Base-by-base conservation (phyloP, 2,329 filamentous ascomycete species). In the Clonostachys rhizophaga region DNA sequence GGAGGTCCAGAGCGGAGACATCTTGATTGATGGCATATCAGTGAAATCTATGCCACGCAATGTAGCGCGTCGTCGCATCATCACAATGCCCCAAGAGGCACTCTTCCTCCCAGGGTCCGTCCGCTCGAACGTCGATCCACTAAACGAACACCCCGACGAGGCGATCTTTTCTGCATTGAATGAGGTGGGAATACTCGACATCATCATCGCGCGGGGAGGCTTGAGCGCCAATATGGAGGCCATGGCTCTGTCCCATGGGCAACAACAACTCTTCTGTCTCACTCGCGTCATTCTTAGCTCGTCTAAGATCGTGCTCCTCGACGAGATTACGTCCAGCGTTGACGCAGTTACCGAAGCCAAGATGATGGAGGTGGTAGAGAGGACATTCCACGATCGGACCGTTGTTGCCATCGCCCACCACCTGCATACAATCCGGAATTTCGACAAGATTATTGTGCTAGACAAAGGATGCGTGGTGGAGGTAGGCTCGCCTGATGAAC, bases 221-320 rank as follows among this genome's bases (percentile, higher is more conserved):
- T 53, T 68, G 0, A 50, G 51, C 5, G 55, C 54, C 2, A 47
- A 43, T 6, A 67, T 82, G 43, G 63, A 68, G 13, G 59, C 68
- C 2, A 65, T 75, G 7, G 63, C 66, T 46, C 61, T 80, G 6
- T 74, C 69, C 6, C 69, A 74, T 46, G 84, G 84, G 0, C 83
- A 87, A 58, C 74, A 74, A 40, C 83, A 87, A 55, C 68, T 87
- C 0, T 83, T 87, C 53, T 81, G 76, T 51, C 70, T 87, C 2
- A 82, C 78, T 0, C 64, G 82, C 1, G 83, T 80, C 0, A 68
- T 86, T n/a, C 59, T 86, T 7, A 64, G 74, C 5, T 51, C 59
- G 7, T 45, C 54, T 1, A 56, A 56, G 0, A 9, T 72, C 0
- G 43, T 74, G 13, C 42, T 74, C 3, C 58, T 74, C 3, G 71